Conservation (phyloP, 2,329 filamentous ascomycete genomes). For the Dryadomyces sulphureus region DNA sequence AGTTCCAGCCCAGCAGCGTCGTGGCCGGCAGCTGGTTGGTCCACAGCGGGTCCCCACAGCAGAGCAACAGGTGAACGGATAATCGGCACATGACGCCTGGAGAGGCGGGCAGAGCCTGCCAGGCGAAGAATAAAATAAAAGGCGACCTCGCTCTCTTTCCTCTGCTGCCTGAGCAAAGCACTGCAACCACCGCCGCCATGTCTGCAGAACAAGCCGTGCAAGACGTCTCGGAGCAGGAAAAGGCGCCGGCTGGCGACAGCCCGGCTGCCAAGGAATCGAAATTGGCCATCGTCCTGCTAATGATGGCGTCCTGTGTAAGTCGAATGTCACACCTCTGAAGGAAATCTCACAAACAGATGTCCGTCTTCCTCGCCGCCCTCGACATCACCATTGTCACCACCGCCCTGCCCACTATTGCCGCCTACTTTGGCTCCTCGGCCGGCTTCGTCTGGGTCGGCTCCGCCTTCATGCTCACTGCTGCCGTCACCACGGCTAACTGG, state of each 20-base stretch:
- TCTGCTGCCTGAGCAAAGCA: no score
- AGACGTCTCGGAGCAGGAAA: not conserved
- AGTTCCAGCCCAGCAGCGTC: no score
- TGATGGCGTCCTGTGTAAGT: slow-evolving; percentile 1
- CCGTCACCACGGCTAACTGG: slow-evolving; percentile 54
- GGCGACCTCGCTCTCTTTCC: no score
- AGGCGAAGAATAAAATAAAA: no score
- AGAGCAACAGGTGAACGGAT: no score
- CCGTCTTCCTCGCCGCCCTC: slow-evolving; percentile 37
- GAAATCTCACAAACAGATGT: slow-evolving; percentile 6
- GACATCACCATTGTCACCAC: slow-evolving; percentile 52
- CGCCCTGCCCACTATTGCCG: slow-evolving; percentile 49
- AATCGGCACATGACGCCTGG: no score
- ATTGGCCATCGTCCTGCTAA: not conserved
- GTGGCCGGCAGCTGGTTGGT: no score
- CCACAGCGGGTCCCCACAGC: no score
- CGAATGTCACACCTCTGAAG: not conserved
- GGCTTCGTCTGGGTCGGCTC: slow-evolving; percentile 70
- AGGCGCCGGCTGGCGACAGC: not conserved
- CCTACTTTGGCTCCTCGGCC: slow-evolving; percentile 46
- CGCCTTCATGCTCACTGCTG: slow-evolving; percentile 57
- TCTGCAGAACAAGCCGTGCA: not conserved
- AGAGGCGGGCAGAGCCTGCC: no score
- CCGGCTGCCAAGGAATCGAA: not conserved
- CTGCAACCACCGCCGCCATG: not conserved